These are phyloP conservation scores for Cercospora sp. DNA, from an alignment of 2,329 filamentous ascomycete genomes.

Conservation along the genomic window DNA sequence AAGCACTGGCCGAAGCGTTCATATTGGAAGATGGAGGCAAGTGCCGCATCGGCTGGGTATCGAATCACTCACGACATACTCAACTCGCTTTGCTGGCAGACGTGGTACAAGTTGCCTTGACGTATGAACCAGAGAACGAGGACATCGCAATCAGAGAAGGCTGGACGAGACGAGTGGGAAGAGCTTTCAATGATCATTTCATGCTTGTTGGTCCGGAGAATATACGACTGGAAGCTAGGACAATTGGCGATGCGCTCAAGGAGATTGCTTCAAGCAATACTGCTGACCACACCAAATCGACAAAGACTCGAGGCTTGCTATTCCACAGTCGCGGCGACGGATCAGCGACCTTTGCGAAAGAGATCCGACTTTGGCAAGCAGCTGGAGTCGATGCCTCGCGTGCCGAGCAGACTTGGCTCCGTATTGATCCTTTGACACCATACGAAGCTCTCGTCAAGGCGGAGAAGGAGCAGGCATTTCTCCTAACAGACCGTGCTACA, in stretches of 20 bases:
- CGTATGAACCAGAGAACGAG: conserved; percentile 32
- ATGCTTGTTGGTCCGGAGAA: conserved; percentile 27
- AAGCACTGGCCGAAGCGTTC: conserved; percentile 20
- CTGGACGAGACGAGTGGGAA: conserved; percentile 23
- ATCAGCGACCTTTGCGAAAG: conserved; percentile 30
- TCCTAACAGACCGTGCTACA: conserved; percentile 30
- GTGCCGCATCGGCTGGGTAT: conserved; percentile 30
- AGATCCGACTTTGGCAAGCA: conserved; percentile 24
- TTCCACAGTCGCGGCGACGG: conserved; percentile 31
- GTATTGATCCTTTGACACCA: conserved; percentile 22
- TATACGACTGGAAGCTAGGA: background rate
- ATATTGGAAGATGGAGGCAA: conserved; percentile 18
- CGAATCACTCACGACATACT: conserved; percentile 31
- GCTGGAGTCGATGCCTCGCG: conserved; percentile 12
- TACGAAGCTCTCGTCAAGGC: conserved; percentile 29
- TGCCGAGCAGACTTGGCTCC: conserved; percentile 17
- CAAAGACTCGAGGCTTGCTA: background rate
- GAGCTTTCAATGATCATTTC: conserved; percentile 33
- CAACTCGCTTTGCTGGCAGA: conserved; percentile 31
- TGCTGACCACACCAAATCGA: background rate
- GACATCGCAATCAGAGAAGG: conserved; percentile 26
- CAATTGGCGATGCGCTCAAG: conserved; percentile 13
- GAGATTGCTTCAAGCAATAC: background rate
- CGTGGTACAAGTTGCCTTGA: conserved; percentile 31
- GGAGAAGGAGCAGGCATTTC: conserved; percentile 25